Conservation (phyloP, 805 yeast genomes). For the Vanderwaltozyma verrucispora region DNA sequence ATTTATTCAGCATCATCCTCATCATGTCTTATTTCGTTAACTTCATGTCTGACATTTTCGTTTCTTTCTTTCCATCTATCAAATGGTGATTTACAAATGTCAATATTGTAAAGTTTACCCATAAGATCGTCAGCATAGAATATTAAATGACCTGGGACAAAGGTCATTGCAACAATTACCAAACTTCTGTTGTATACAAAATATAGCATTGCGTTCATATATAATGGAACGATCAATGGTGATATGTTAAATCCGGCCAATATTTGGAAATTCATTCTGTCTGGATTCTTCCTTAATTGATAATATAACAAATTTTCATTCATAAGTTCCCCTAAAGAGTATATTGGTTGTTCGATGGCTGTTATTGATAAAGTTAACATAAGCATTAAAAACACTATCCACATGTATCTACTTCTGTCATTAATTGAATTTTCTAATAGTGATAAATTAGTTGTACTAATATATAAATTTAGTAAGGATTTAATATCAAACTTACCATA, state of each 20-base stretch:
- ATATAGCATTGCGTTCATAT: conserved; percentile 15
- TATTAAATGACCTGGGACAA: conserved; percentile 23
- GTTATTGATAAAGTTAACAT: conserved; percentile 14
- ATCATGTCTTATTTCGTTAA: background rate
- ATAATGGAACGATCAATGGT: conserved; percentile 14
- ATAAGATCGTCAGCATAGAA: conserved; percentile 22
- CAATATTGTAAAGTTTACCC: conserved; percentile 18
- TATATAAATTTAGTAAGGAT: conserved; percentile 14
- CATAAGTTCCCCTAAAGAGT: conserved; percentile 18
- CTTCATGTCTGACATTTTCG: background rate
- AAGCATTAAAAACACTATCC: conserved; percentile 13
- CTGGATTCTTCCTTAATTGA: conserved; percentile 13
- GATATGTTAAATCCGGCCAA: conserved; percentile 17
- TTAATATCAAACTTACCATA: conserved; percentile 26
- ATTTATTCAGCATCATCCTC: too few species aligned
- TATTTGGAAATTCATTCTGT: conserved; percentile 11
- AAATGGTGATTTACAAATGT: conserved; percentile 21
- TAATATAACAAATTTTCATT: conserved; percentile 23
- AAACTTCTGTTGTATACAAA: conserved; percentile 11
- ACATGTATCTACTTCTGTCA: conserved; percentile 16
- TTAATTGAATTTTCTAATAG: conserved; percentile 19
- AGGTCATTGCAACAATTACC: conserved; percentile 16
- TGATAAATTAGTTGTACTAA: conserved; percentile 18
- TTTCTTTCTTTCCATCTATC: conserved; percentile 14
- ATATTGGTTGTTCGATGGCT: conserved; percentile 17